phyloP scores from a whole-genome alignment of 176 grass and related monocot genomes.

The Ananas comosus region DNA sequence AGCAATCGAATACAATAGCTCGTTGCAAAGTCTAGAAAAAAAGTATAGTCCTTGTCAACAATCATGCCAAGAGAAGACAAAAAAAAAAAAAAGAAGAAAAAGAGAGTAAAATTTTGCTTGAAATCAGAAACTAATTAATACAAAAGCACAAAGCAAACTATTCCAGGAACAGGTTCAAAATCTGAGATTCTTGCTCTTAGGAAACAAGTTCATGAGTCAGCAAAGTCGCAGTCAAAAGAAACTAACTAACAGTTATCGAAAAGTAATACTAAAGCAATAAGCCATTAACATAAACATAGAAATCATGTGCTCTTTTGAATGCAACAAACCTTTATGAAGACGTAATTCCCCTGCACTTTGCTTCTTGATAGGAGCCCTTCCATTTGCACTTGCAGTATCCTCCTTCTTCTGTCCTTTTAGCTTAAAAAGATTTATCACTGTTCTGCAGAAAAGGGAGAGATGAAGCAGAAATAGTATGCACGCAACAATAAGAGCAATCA shows the following conservation, averaged over 20 bases:
- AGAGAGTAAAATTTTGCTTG: too few species aligned
- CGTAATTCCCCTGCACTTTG: constrained; percentile 55
- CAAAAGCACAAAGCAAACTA: too few species aligned
- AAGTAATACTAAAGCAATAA: not conserved
- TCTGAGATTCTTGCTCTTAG: too few species aligned
- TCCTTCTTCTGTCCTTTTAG: constrained; percentile 44
- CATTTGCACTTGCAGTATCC: constrained; percentile 34
- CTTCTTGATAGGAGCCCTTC: constrained; percentile 43
- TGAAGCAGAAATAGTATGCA: too few species aligned
- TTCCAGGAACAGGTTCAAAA: too few species aligned
- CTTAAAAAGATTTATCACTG: constrained; percentile 64
- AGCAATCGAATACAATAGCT: not conserved
- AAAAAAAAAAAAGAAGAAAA: too few species aligned
- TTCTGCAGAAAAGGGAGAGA: constrained; percentile 8
- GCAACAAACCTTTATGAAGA: constrained; percentile 52
- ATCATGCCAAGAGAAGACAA: not conserved
- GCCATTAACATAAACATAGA: not conserved
- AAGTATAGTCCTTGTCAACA: not conserved
- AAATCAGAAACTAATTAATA: too few species aligned
- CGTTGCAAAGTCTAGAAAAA: not conserved
- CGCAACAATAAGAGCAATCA: too few species aligned
- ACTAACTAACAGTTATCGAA: not conserved
- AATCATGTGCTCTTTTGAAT: not conserved
- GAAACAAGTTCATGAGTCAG: too few species aligned
- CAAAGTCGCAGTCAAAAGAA: too few species aligned